Conservation (phyloP, 164 flowering plant genomes). For the Magnolia sinica region DNA sequence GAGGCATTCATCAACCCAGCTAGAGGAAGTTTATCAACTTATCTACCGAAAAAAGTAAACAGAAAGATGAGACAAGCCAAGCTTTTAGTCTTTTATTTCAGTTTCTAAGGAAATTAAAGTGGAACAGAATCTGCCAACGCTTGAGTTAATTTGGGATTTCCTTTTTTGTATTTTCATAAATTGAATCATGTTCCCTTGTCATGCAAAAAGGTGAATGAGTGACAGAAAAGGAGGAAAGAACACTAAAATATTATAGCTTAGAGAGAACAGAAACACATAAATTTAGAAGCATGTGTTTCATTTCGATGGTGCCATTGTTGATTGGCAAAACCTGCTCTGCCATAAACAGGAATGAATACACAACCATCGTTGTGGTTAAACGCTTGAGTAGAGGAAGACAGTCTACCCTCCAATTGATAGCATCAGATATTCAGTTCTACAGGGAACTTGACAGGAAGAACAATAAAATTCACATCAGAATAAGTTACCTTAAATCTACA, state of each 20-base stretch:
- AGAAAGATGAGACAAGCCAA: neutral
- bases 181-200: neutral
- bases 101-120: neutral
- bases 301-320: neutral
- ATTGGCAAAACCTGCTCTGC: neutral
- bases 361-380: neutral
- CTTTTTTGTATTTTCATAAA: neutral
- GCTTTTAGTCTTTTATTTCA: neutral
- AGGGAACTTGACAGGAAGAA: neutral
- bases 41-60: neutral
- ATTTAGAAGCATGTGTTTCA: neutral
- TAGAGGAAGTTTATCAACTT: neutral
- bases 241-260: neutral
- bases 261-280: neutral
- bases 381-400: neutral
- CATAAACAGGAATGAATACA: neutral
- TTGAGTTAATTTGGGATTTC: neutral
- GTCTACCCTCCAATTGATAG: neutral
- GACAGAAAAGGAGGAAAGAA: neutral
- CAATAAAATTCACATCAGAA: neutral
- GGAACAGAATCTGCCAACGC: neutral
- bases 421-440: neutral
- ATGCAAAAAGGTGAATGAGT: neutral
- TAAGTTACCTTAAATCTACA: slow-evolving; percentile 43
- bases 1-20: neutral